Evolutionary conservation across 2,329 filamentous ascomycete species (phyloP), one percentile per base, ranked within the genome.

Genomic region (Parasarocladium wereldwijsianum): DNA sequence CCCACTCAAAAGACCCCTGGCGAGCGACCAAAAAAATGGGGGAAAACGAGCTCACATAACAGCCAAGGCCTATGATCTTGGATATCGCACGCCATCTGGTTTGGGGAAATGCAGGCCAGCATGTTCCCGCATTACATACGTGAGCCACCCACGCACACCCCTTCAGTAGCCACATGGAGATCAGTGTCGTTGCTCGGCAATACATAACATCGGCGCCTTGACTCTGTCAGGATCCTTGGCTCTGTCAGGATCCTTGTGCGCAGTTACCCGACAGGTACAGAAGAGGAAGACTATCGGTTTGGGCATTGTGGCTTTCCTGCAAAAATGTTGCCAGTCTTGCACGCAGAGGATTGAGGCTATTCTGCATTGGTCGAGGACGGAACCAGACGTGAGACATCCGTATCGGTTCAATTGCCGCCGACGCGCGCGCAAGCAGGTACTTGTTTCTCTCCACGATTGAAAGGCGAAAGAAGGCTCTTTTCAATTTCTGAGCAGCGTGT

Each of bases 201-300:
- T 24, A 24, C 23, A 24, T 24, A 24, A 24, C 23, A 24, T 24
- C 23, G 23, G 23, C n/a, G 23, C n/a, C 23, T 24, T 6, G 23
- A n/a, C n/a, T n/a, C n/a, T n/a, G n/a, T n/a, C n/a, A n/a, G n/a
- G n/a, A n/a, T n/a, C n/a, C n/a, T n/a, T n/a, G n/a, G n/a, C n/a
- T n/a, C n/a, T 6, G 15, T 7, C n/a, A 12, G 7, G n/a, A 12
- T 11, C 23, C 23, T 22, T n/a, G 20, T 8, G 8, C 20, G n/a
- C 20, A 22, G 20, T 22, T n/a, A n/a, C n/a, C n/a, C n/a, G n/a
- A n/a, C 20, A 22, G 8, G 8, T 22, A 22, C 8, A n/a, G 20
- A 24, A 24, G 6, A 24, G 15, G 23, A 24, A 14, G n/a, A 24
- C 11, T 22, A n/a, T 8, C 20, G 8, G 8, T 22, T n/a, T 22